Base-by-base conservation (phyloP, 331 rosid genomes). In the Pyrus hybrid region DNA sequence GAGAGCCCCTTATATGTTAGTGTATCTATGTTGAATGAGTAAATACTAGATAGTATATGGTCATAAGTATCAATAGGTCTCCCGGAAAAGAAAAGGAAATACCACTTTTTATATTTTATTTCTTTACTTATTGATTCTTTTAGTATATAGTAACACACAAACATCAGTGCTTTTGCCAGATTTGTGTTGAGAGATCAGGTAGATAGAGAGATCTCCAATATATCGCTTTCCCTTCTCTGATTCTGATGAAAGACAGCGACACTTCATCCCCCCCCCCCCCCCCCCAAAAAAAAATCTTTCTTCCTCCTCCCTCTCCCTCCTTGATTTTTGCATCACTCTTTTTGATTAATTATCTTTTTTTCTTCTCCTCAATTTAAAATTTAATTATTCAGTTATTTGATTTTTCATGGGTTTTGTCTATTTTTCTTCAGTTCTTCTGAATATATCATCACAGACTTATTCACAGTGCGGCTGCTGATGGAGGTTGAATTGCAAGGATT, bases 201-300 rank as follows among this genome's bases (percentile, higher is more conserved):
- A 72, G 45, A 18, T 6, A 63, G 64, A 54, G 83, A 87, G 84
- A 85, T 84, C 82, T 75, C 77, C 83, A 85, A 58, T 28, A 14
- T 28, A 86, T 91, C 90, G 83, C 86, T 87, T 86, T 88, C 91
- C 64, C 79, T 72, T 78, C 81, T 64, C 91, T 89, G 87, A 92
- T 78, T 88, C 93, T 66, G 86, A 90, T 37, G 88, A 86, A 79
- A 76, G 96, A 92, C 72, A 86, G 84, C 84, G 93, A 92, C 93
- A 77, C 85, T 80, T 71, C 80, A 67, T 76, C 13, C 22, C 79
- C 74, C 75, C 70, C 73, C 8, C 20, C 53, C 35, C 57, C 70
- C 32, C 62, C 56, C 41, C n/a, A n/a, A n/a, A n/a, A n/a, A n/a
- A n/a, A n/a, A n/a, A n/a, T n/a, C n/a, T n/a, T n/a, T 67, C 25